Conservation (phyloP, 345 rosid species). For the Lepidium aucheri region DNA sequence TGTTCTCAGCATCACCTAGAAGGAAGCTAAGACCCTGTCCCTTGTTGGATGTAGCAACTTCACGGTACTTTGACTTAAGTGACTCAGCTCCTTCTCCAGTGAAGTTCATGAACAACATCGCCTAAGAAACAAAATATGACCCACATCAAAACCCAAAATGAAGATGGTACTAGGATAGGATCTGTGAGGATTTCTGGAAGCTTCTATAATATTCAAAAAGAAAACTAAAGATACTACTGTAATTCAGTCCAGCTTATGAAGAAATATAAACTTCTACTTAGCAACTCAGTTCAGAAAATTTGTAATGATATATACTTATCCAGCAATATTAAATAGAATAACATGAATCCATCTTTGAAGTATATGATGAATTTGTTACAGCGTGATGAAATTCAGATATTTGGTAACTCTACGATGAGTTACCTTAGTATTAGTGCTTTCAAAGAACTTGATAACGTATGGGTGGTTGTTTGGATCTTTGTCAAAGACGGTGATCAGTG, state of each 20-base stretch:
- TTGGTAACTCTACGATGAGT: neutral
- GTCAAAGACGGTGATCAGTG: constrained; percentile 62
- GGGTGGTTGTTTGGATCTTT: constrained; percentile 79
- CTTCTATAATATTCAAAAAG: neutral
- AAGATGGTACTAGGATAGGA: neutral
- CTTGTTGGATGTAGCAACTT: constrained; percentile 63
- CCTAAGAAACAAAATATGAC: constrained; percentile 38
- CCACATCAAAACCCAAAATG: constrained; percentile 11
- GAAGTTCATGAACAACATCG: constrained; percentile 75
- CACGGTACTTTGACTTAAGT: constrained; percentile 55
- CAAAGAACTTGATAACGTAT: constrained; percentile 73
- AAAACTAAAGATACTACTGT: neutral
- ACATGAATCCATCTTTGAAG: neutral
- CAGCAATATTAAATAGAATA: neutral
- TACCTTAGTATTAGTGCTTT: constrained; percentile 68
- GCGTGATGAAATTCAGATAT: neutral
- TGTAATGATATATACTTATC: neutral
- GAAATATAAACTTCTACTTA: neutral
- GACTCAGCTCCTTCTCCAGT: constrained; percentile 52
- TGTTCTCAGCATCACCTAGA: constrained; percentile 77
- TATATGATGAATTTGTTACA: neutral
- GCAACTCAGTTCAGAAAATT: neutral
- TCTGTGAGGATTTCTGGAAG: neutral
- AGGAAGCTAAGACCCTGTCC: constrained; percentile 69
- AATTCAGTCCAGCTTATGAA: neutral